These are phyloP conservation scores for Elsinoe australis DNA, from an alignment of 2,329 filamentous ascomycete species.

Conservation along the genomic window DNA sequence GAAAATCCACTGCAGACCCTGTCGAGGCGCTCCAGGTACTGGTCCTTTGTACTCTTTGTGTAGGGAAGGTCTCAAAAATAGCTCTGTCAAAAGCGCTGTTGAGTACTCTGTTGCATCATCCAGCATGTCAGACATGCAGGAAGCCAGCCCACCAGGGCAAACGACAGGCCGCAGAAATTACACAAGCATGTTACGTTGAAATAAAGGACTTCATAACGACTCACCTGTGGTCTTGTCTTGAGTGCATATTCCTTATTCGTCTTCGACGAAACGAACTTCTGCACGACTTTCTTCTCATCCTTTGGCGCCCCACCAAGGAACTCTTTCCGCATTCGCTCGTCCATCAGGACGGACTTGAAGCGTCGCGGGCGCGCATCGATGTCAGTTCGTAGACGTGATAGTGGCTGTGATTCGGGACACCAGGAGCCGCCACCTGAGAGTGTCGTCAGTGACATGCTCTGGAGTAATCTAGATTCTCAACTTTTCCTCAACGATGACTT, in stretches of 20 bases:
- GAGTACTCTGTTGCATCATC: too few species aligned
- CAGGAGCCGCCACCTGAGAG: slow-evolving; percentile 65
- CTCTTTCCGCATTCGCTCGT: slow-evolving; percentile 52
- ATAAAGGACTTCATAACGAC: slow-evolving; percentile 31
- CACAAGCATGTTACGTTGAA: neutral
- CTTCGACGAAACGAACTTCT: slow-evolving; percentile 54
- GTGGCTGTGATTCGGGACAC: slow-evolving; percentile 62
- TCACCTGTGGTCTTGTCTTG: slow-evolving; percentile 78
- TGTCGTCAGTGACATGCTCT: too few species aligned
- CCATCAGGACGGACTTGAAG: slow-evolving; percentile 60
- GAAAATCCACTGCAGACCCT: too few species aligned
- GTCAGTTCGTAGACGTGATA: slow-evolving; percentile 61
- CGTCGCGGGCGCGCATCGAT: slow-evolving; percentile 66
- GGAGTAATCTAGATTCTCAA: too few species aligned
- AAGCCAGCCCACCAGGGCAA: too few species aligned
- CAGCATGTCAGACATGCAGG: too few species aligned
- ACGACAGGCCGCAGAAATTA: neutral
- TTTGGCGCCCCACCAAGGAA: slow-evolving; percentile 55
- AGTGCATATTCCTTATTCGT: slow-evolving; percentile 67
- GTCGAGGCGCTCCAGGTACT: too few species aligned
- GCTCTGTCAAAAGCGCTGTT: too few species aligned
- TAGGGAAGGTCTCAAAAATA: too few species aligned
- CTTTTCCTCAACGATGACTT: too few species aligned
- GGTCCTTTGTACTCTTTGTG: too few species aligned
- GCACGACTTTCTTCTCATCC: slow-evolving; percentile 53